These are phyloP conservation scores for Camillea tinctor DNA, from an alignment of 2,329 filamentous ascomycete species.

Conservation along the genomic window DNA sequence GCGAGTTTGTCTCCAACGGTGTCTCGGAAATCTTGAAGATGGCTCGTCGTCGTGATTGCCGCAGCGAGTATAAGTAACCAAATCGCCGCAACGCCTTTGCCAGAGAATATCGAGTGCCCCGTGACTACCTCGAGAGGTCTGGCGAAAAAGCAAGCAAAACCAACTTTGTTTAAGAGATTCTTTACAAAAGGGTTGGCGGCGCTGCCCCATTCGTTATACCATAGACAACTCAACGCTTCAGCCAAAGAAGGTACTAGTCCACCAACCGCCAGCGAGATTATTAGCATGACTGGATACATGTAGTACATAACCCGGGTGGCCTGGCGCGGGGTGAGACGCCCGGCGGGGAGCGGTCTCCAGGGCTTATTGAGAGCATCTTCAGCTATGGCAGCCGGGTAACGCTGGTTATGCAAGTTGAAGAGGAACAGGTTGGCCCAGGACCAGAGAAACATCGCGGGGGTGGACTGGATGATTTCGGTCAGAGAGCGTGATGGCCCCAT, in stretches of 20 bases:
- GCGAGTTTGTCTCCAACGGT: constrained; percentile 9
- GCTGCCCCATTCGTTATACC: constrained; percentile 13
- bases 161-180: constrained; percentile 11
- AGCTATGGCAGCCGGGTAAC: no score
- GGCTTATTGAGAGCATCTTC: no score
- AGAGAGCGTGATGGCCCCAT: no score
- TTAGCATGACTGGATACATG: no score
- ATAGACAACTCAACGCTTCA: constrained; percentile 5
- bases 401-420: no score
- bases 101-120: constrained; percentile 5
- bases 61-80: constrained; percentile 6
- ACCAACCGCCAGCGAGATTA: not conserved
- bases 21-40: constrained; percentile 14
- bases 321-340: no score
- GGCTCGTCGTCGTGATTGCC: constrained; percentile 2
- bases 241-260: constrained; percentile 8
- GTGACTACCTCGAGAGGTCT: constrained; percentile 12
- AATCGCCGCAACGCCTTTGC: not conserved
- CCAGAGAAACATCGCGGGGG: no score
- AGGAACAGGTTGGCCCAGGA: no score
- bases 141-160: constrained; percentile 9
- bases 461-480: no score
- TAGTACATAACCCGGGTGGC: no score
- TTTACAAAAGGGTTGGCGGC: constrained; percentile 6
- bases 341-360: no score